Evolutionary conservation across 495 filamentous ascomycete genomes (phyloP), one percentile per base, ranked within the genome.

Genomic region (Cudoniella acicularis): DNA sequence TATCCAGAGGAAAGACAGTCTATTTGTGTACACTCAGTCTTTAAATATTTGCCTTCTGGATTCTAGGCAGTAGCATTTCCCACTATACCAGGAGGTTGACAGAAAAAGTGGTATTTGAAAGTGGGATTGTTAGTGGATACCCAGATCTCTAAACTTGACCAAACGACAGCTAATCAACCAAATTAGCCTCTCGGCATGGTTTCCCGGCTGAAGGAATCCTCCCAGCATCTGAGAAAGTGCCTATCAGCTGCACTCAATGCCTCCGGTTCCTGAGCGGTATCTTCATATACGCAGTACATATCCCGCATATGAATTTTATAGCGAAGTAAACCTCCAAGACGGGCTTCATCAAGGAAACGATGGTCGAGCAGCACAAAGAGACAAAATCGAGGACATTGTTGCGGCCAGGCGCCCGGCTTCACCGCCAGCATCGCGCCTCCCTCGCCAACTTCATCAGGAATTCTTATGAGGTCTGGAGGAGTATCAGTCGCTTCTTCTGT

Each of bases 301-400:
- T 45, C n/a, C n/a, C n/a, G 26, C 26, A 4, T n/a, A n/a, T 43
- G 16, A 17, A 54, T 27, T 30, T 26, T 23, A 54, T 41, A 18
- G 11, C 17, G 52, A 54, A 54, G 52, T 21, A 54, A 22, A 21
- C 4, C 3, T 43, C 52, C 17, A 41, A 54, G 52, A 2, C 18
- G 13, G 13, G 13, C 36, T 23, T 42, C 17, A 21, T 54, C 30
- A 20, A 42, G 2, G n/a, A 54, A 10, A 21, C 20, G 26, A 17
- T 54, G 52, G 27, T 23, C 30, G 52, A 54, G 27, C 2, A 54
- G 52, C 10, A 54, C 52, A 20, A 54, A 54, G 20, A 54, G 52
- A 54, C 52, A 54, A 54, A 54, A 54, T 42, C 36, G 27, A 43
- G 52, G 52, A 54, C 52, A 54, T 42, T 18, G 17, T 54, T 22